These are phyloP conservation scores for Cryptococcus jaspeensis DNA, from an alignment of 1,284 basidiomycete genomes.

Conservation along the genomic window DNA sequence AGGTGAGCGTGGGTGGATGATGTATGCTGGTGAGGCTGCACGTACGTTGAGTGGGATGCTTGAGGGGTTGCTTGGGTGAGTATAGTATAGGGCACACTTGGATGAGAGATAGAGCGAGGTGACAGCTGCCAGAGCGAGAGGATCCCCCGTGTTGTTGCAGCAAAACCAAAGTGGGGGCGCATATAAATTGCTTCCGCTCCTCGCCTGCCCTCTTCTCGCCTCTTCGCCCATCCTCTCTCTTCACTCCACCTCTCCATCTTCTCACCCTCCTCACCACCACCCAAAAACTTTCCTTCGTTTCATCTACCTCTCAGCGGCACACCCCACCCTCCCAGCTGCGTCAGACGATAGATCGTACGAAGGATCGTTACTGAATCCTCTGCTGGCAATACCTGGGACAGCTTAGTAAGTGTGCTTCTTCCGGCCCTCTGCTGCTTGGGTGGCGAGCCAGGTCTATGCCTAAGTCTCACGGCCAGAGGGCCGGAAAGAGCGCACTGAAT, in stretches of 20 bases:
- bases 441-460: neutral
- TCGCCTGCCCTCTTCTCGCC: conserved; percentile 1
- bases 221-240: conserved; percentile 1
- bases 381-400: conserved; percentile 2
- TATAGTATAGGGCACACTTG: neutral
- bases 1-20: no score
- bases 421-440: neutral
- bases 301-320: conserved; percentile 2
- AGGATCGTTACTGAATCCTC: neutral
- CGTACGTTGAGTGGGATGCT: no score
- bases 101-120: neutral
- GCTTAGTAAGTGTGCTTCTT: conserved; percentile 13
- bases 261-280: neutral
- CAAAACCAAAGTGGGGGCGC: neutral
- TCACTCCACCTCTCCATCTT: neutral
- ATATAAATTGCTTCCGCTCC: neutral
- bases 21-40: no score
- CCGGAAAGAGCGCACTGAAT: neutral
- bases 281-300: neutral
- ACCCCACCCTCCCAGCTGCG: neutral
- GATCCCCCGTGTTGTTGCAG: neutral
- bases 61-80: no score
- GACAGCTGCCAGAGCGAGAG: neutral
- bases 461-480: neutral
- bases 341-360: neutral